A percentile compares a stretch with the other conserved stretches of the same genome.
Conservation (phyloP, 2,329 filamentous ascomycete species). For the Ceratocystis albifundus region DNA sequence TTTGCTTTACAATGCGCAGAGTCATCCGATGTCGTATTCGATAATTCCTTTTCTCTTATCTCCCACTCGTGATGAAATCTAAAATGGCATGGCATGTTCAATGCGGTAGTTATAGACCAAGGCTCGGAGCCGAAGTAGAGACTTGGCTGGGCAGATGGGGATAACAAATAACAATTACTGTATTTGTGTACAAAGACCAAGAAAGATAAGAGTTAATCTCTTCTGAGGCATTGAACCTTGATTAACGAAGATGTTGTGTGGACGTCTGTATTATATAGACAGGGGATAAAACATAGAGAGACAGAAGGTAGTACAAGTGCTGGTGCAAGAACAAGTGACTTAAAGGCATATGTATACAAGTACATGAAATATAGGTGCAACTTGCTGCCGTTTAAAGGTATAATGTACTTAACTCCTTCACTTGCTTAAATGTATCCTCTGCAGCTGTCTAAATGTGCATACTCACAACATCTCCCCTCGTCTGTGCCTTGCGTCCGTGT, state of each 20-base stretch:
- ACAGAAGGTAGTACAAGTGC: too few species aligned
- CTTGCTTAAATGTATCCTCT: too few species aligned
- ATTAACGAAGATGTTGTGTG: background rate
- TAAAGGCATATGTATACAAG: too few species aligned
- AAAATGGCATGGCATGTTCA: background rate
- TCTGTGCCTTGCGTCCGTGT: slow-evolving; percentile 2
- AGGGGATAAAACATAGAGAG: too few species aligned
- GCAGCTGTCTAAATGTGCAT: background rate
- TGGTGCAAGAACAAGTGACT: too few species aligned
- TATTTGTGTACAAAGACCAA: background rate
- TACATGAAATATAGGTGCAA: too few species aligned
- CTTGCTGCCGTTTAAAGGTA: too few species aligned
- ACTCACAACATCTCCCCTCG: background rate
- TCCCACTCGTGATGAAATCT: background rate
- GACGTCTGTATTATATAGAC: background rate
- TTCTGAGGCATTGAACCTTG: too few species aligned
- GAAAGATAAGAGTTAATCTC: too few species aligned
- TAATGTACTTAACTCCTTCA: too few species aligned
- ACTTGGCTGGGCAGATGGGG: background rate
- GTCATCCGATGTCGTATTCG: slow-evolving; percentile 2
- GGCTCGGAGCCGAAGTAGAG: background rate
- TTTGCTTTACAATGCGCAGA: background rate
- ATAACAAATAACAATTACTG: background rate
- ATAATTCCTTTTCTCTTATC: background rate
- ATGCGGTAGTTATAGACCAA: background rate